Conservation (phyloP, 495 filamentous ascomycete genomes). For the Tuber microsphaerosporum region DNA sequence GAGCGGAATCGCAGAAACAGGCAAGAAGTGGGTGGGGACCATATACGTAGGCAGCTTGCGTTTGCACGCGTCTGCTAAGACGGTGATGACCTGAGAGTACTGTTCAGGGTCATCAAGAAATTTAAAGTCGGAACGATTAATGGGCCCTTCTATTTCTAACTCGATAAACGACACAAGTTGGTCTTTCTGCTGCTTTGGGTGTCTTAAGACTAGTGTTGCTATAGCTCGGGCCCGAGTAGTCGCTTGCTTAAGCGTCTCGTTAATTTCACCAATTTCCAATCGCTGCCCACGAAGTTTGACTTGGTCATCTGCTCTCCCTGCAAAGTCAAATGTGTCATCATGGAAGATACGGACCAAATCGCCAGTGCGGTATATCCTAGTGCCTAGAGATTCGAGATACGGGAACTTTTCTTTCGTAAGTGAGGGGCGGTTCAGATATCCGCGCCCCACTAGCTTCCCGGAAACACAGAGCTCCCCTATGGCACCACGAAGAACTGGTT, state of each 20-base stretch:
- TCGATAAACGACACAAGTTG: conserved; percentile 66
- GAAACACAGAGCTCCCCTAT: conserved; percentile 83
- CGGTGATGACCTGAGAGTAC: conserved; percentile 25
- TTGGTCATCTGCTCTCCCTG: conserved; percentile 71
- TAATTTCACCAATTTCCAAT: conserved; percentile 71
- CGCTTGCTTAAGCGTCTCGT: conserved; percentile 54
- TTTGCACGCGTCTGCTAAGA: conserved; percentile 51
- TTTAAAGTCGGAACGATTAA: conserved; percentile 26
- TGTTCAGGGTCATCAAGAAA: conserved; percentile 39
- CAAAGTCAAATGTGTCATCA: conserved; percentile 63
- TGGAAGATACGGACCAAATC: conserved; percentile 68
- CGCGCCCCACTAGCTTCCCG: conserved; percentile 76
- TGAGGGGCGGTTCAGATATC: conserved; percentile 72
- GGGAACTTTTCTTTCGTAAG: conserved; percentile 61
- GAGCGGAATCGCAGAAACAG: conserved; percentile 57
- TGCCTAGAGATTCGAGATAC: conserved; percentile 47
- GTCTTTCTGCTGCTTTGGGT: conserved; percentile 57
- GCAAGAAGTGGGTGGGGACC: conserved; percentile 67
- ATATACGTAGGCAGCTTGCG: conserved; percentile 62
- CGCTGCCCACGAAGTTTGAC: conserved; percentile 73
- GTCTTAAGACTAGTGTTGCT: conserved; percentile 59
- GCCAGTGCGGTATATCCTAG: conserved; percentile 67
- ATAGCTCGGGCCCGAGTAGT: conserved; percentile 51
- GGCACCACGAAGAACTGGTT: conserved; percentile 65
- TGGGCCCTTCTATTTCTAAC: conserved; percentile 14